These are phyloP conservation scores for Metschnikowia cerradonensis DNA, from an alignment of 805 yeast genomes.

Conservation along the genomic window DNA sequence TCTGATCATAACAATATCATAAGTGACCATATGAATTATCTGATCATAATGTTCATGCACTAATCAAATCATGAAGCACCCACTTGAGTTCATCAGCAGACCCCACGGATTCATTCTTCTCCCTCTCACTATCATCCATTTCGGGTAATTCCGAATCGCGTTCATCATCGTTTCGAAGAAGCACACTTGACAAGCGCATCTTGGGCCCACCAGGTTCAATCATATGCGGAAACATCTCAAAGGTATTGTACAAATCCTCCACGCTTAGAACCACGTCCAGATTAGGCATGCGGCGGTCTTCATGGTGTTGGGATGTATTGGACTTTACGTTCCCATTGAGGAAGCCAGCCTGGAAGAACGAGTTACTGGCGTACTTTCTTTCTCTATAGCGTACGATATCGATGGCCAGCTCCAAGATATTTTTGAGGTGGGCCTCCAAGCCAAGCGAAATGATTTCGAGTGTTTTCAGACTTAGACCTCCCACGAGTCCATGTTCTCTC, in stretches of 20 bases:
- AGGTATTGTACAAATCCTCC: slow-evolving; percentile 64
- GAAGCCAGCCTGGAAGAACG: slow-evolving; percentile 26
- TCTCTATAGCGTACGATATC: slow-evolving; percentile 66
- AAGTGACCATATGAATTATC: no score
- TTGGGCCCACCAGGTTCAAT: slow-evolving; percentile 66
- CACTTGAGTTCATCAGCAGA: slow-evolving; percentile 66
- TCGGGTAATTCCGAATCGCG: slow-evolving; percentile 28
- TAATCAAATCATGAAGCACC: slow-evolving; percentile 65
- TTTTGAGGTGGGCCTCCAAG: slow-evolving; percentile 73
- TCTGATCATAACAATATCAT: no score
- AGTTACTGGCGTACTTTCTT: slow-evolving; percentile 39
- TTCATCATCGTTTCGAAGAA: slow-evolving; percentile 54
- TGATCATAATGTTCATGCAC: slow-evolving; percentile 18
- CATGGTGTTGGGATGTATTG: background rate
- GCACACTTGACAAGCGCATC: slow-evolving; percentile 44
- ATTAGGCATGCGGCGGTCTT: background rate
- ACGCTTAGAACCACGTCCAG: slow-evolving; percentile 46
- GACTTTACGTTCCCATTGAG: slow-evolving; percentile 7
- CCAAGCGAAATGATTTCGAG: slow-evolving; percentile 79
- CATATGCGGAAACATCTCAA: slow-evolving; percentile 61
- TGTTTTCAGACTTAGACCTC: slow-evolving; percentile 70
- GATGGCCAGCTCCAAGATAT: slow-evolving; percentile 67
- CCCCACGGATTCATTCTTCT: slow-evolving; percentile 31
- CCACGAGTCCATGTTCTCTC: slow-evolving; percentile 85
- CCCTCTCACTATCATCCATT: background rate